Base-by-base conservation (phyloP, 169 alveolate genomes). In the Plasmodium relictum region DNA sequence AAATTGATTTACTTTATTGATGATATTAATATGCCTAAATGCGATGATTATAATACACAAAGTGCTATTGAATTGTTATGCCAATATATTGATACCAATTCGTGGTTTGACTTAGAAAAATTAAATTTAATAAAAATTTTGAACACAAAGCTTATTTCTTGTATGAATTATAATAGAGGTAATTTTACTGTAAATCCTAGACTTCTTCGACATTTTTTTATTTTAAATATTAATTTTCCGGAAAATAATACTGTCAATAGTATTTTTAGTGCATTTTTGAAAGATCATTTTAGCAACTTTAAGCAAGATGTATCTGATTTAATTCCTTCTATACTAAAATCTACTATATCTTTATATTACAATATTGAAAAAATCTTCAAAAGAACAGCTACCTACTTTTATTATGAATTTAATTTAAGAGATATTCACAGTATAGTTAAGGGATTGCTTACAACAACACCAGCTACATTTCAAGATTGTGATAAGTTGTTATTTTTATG, bases 321-420 rank as follows among this genome's bases (percentile, higher is more conserved):
- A 58, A 95, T 97, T 56, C 95, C 95, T 68, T 93, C 97, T 26
- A 93, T 98, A 41, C 95, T 98, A 89, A 97, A 97, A 63, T 98
- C 98, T 52, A 97, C 98, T 26, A 90, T 97, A 70, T 91, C 96
- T 52, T 89, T 98, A 37, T 98, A 97, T 70, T 95, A 95, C 74
- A 95, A 95, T 91, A 97, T 97, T 56, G 96, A 94, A 69, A 96
- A 93, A 26, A 96, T 95, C 65, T 98, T 98, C 96, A 95, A 98
- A 88, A 97, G 97, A 95, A 97, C 99, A 42, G 99, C 99, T 76
- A 96, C 94, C 50, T 97, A 98, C 94, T 98, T 98, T 98, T 99
- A 98, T 95, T 98, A 98, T 93, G 99, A 98, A 89, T 97, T 95
- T 95, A 97, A 97, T 93, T 95, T 98, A 42, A 94, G 99, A 88